These are phyloP conservation scores for Paraurostyla sp. DNA, from an alignment of 73 alveolate genomes.

Conservation along the genomic window DNA sequence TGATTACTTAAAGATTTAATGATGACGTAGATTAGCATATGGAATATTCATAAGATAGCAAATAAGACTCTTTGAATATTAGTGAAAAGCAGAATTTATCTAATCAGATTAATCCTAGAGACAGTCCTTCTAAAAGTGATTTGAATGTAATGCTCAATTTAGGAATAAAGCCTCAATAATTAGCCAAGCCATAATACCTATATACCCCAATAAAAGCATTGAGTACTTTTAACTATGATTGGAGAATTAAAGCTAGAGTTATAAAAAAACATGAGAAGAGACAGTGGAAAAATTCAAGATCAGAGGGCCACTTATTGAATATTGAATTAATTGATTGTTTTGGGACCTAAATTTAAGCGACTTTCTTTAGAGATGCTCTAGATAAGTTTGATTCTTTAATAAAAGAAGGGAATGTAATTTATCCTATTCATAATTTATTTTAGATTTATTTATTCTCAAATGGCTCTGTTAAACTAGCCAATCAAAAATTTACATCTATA, in stretches of 20 bases:
- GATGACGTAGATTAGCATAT: background rate
- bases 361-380: conserved; percentile 87
- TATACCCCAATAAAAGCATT: conserved; percentile 85
- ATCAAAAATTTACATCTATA: conserved; percentile 73
- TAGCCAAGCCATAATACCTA: background rate
- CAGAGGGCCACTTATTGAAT: conserved; percentile 80
- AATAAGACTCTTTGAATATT: background rate
- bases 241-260: conserved; percentile 86
- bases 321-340: conserved; percentile 83
- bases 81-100: background rate
- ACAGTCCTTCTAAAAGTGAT: no score
- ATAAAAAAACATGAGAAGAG: conserved; percentile 80
- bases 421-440: background rate
- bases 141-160: no score
- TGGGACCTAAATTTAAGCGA: conserved; percentile 85
- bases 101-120: no score
- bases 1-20: background rate
- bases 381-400: conserved; percentile 83
- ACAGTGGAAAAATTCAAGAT: conserved; percentile 77
- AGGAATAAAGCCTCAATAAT: no score
- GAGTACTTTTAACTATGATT: conserved; percentile 80
- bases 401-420: conserved; percentile 74
- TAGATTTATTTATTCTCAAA: conserved; percentile 81
- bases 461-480: conserved; percentile 80
- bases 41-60: background rate